Conservation (phyloP, 768 basidiomycete species). For the Mycena pura region DNA sequence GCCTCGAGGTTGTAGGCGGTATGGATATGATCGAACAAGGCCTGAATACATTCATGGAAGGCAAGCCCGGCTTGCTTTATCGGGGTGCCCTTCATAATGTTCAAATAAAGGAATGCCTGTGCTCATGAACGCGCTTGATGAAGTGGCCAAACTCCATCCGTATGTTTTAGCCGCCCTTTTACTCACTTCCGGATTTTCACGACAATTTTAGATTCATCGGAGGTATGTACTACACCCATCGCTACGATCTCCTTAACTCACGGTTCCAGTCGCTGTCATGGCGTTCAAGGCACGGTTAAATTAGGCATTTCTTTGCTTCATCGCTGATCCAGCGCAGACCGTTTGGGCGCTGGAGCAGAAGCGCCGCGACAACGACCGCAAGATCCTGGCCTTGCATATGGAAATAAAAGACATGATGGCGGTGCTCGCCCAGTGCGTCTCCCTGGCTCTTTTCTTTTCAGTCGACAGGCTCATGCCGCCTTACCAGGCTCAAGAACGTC, state of each 20-base stretch:
- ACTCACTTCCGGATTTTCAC: not conserved
- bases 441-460: not conserved
- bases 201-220: conserved; percentile 4
- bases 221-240: not conserved
- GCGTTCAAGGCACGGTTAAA: conserved; percentile 31
- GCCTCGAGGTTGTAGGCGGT: conserved; percentile 7
- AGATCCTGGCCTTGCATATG: conserved; percentile 35
- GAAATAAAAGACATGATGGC: conserved; percentile 50
- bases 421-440: conserved; percentile 38
- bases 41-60: conserved; percentile 28
- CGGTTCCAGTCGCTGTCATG: conserved; percentile 16
- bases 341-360: conserved; percentile 46
- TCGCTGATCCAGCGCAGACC: too few relatives aligned
- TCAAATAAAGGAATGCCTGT: too few relatives aligned
- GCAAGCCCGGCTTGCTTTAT: too few relatives aligned
- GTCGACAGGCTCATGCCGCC: too few relatives aligned
- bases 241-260: not conserved
- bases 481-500: conserved; percentile 38
- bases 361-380: conserved; percentile 48
- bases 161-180: not conserved
- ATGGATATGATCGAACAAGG: conserved; percentile 21
- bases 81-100: too few relatives aligned
- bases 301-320: conserved; percentile 30
- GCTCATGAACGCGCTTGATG: conserved; percentile 33
- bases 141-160: conserved; percentile 37